Percentiles rank a stretch among this genome's conserved stretches.
phyloP scores from a whole-genome alignment of 192 early-diverging fungal species.

The Backusella morwellensis region DNA sequence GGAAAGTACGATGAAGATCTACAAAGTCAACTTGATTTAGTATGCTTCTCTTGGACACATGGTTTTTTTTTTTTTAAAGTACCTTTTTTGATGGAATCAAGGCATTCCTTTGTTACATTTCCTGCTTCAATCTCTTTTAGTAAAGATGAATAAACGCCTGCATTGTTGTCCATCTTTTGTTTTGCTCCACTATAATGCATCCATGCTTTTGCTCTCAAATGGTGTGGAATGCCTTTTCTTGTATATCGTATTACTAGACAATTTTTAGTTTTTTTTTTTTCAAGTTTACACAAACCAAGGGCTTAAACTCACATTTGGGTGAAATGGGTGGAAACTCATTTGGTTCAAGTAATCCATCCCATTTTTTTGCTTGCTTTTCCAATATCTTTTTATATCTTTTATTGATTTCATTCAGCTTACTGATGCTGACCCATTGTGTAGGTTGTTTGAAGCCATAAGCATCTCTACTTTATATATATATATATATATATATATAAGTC shows the following conservation, averaged over 20 bases:
- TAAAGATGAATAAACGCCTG: slow-evolving; percentile 58
- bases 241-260: slow-evolving; percentile 61
- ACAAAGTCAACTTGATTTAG: neutral
- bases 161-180: slow-evolving; percentile 48
- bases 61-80: slow-evolving; percentile 50
- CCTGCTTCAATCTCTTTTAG: slow-evolving; percentile 35
- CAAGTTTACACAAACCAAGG: too few relatives aligned
- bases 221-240: slow-evolving; percentile 70
- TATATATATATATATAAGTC: too few relatives aligned
- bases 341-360: slow-evolving; percentile 47
- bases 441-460: slow-evolving; percentile 57
- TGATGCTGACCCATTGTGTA: slow-evolving; percentile 45
- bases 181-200: slow-evolving; percentile 75
- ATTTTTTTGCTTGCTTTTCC: slow-evolving; percentile 45
- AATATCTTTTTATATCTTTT: slow-evolving; percentile 44
- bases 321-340: slow-evolving; percentile 42
- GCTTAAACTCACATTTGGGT: slow-evolving; percentile 39
- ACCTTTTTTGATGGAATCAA: slow-evolving; percentile 62
- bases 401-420: slow-evolving; percentile 53
- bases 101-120: slow-evolving; percentile 59
- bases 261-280: slow-evolving; percentile 30
- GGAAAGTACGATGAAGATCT: slow-evolving; percentile 29
- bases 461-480: slow-evolving; percentile 54
- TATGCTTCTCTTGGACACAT: neutral
- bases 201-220: slow-evolving; percentile 62